Conservation (phyloP, 768 basidiomycete genomes). For the Mycena venus region DNA sequence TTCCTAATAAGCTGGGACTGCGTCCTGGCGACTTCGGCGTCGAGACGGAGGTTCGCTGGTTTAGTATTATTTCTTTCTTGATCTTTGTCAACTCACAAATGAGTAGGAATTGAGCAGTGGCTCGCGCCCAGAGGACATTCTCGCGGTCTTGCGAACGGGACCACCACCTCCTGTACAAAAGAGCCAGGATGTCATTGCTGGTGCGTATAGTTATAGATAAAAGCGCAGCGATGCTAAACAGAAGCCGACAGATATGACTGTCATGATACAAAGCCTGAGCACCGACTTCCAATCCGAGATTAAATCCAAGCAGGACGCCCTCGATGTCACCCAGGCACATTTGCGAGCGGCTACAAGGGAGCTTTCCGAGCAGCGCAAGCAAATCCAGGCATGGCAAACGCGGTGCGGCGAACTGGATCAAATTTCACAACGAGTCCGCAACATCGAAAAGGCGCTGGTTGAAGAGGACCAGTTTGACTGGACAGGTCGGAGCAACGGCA, state of each 20-base stretch:
- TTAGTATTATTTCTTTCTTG: neutral
- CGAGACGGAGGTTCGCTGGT: constrained; percentile 81
- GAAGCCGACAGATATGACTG: constrained; percentile 76
- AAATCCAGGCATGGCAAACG: constrained; percentile 82
- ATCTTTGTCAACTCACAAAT: neutral
- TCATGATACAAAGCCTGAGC: constrained; percentile 85
- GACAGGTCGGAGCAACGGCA: constrained; percentile 74
- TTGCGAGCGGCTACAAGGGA: constrained; percentile 92
- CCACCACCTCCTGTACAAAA: constrained; percentile 87
- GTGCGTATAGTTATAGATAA: constrained; percentile 49
- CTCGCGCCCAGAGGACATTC: constrained; percentile 83
- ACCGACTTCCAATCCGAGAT: constrained; percentile 88
- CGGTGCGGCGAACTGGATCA: constrained; percentile 86
- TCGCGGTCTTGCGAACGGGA: constrained; percentile 79
- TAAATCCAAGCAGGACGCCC: constrained; percentile 85
- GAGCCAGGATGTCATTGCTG: constrained; percentile 88
- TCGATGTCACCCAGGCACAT: constrained; percentile 90
- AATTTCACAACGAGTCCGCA: constrained; percentile 82
- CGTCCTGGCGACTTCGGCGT: constrained; percentile 96
- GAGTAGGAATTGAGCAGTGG: constrained; percentile 77
- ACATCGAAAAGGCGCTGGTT: constrained; percentile 82
- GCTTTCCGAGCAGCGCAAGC: constrained; percentile 90
- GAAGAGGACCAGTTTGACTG: constrained; percentile 91
- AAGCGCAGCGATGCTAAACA: constrained; percentile 8
- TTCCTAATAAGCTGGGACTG: constrained; percentile 94